A percentile compares a stretch with the other conserved stretches of the same genome.
These are phyloP conservation scores for Tuber aestivum DNA, from an alignment of 495 filamentous ascomycete genomes.

Conservation along the genomic window DNA sequence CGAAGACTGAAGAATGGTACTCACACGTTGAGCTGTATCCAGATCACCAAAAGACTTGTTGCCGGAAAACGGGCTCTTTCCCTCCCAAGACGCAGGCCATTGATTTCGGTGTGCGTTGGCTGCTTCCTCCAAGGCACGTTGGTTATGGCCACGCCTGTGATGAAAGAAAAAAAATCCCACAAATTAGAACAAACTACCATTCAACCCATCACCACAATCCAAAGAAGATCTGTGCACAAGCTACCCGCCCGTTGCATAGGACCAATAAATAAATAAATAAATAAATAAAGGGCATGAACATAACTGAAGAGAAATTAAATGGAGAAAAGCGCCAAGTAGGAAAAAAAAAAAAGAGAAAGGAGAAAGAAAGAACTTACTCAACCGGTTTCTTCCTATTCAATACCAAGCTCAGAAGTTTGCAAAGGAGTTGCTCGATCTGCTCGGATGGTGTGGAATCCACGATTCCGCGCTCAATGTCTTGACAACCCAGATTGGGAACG, in stretches of 20 bases:
- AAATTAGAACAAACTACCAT: conserved; percentile 14
- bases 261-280: conserved; percentile 5
- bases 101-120: conserved; percentile 75
- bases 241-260: conserved; percentile 5
- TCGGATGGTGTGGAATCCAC: conserved; percentile 70
- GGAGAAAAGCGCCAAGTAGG: background rate
- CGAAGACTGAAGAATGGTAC: conserved; percentile 40
- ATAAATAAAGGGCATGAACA: conserved; percentile 1
- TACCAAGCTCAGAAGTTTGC: conserved; percentile 77
- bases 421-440: conserved; percentile 78
- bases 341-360: conserved; percentile 13
- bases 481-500: conserved; percentile 79
- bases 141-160: conserved; percentile 64
- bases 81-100: conserved; percentile 84
- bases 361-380: conserved; percentile 63
- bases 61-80: conserved; percentile 75
- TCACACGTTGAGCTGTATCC: conserved; percentile 72
- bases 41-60: conserved; percentile 72
- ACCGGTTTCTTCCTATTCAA: conserved; percentile 97
- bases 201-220: background rate
- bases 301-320: background rate
- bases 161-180: background rate
- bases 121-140: conserved; percentile 88
- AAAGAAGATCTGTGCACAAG: conserved; percentile 5
- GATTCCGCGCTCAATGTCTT: conserved; percentile 87